phyloP scores from a whole-genome alignment of 2,329 filamentous ascomycete genomes.

The Bipolaris zeicola region DNA sequence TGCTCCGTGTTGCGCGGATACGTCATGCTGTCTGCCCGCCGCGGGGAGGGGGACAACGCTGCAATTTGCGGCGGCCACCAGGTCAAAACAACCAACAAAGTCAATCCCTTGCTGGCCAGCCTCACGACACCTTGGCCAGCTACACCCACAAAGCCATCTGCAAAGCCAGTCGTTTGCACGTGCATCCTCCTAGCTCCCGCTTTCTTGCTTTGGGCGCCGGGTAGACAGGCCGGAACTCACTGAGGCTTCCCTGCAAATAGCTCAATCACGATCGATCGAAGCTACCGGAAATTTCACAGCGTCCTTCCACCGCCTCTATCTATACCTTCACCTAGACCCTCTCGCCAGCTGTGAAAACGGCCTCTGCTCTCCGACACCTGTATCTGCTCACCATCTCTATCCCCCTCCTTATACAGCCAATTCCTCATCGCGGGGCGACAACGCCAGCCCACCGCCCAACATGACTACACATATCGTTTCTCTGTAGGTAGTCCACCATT shows the following conservation, averaged over 20 bases:
- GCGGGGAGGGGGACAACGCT: slow-evolving; percentile 13
- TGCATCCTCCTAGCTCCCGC: slow-evolving; percentile 5
- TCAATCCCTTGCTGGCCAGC: neutral
- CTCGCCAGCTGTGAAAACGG: neutral
- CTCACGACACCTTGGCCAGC: slow-evolving; percentile 9
- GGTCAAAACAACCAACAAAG: slow-evolving; percentile 1
- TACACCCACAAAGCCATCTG: slow-evolving; percentile 19
- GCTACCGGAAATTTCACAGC: slow-evolving; percentile 16
- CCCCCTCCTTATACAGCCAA: neutral
- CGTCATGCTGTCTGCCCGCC: slow-evolving; percentile 17
- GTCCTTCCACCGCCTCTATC: slow-evolving; percentile 10
- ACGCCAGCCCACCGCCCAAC: slow-evolving; percentile 20
- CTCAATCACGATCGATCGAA: slow-evolving; percentile 17
- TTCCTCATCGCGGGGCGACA: slow-evolving; percentile 6
- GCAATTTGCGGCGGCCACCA: slow-evolving; percentile 16
- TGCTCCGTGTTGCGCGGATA: slow-evolving; percentile 10
- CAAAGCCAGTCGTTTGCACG: neutral
- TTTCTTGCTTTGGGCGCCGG: slow-evolving; percentile 9
- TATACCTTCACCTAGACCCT: slow-evolving; percentile 8
- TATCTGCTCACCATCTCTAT: slow-evolving; percentile 13
- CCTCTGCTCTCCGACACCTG: neutral
- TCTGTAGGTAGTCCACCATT: slow-evolving; percentile 54
- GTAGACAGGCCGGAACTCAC: slow-evolving; percentile 6
- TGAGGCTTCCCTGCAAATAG: slow-evolving; percentile 7
- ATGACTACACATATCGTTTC: slow-evolving; percentile 67